Conservation (phyloP, 148 eudicot species). For the Cornus suecica region DNA sequence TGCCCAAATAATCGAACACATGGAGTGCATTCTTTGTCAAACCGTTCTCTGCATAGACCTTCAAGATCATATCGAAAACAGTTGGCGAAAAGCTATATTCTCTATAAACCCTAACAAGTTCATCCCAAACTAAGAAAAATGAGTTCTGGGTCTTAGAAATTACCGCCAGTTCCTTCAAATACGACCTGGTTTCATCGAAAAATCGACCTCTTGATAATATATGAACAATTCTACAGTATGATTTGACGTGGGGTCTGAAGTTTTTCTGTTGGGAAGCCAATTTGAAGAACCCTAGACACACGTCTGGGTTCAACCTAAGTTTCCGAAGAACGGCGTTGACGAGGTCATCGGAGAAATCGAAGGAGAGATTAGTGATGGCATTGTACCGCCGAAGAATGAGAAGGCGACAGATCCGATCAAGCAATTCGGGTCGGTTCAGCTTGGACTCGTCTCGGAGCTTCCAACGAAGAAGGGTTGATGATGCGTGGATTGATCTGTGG, state of each 20-base stretch:
- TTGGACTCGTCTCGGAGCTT: constrained; percentile 26
- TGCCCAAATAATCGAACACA: constrained; percentile 82
- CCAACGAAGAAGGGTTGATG: constrained; percentile 20
- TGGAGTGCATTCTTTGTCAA: constrained; percentile 50
- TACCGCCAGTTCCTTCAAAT: constrained; percentile 45
- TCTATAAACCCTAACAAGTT: constrained; percentile 47
- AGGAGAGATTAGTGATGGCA: constrained; percentile 37
- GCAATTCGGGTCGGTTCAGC: constrained; percentile 30
- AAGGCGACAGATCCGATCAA: constrained; percentile 52
- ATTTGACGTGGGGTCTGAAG: constrained; percentile 26
- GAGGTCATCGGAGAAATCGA: constrained; percentile 51
- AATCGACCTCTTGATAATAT: constrained; percentile 52
- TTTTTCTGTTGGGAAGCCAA: constrained; percentile 27
- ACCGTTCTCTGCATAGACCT: constrained; percentile 57
- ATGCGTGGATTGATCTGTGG: neutral
- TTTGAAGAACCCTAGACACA: constrained; percentile 49
- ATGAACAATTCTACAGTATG: constrained; percentile 57
- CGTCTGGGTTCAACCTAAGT: constrained; percentile 48
- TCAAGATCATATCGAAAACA: constrained; percentile 74
- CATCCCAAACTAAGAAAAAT: constrained; percentile 40
- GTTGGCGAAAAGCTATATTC: constrained; percentile 57
- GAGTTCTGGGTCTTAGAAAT: constrained; percentile 16
- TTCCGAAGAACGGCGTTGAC: constrained; percentile 33
- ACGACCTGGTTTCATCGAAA: constrained; percentile 48
- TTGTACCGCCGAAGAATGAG: constrained; percentile 52